Conservation (phyloP, 2,329 filamentous ascomycete genomes). For the Rugonectria rugulosa region DNA sequence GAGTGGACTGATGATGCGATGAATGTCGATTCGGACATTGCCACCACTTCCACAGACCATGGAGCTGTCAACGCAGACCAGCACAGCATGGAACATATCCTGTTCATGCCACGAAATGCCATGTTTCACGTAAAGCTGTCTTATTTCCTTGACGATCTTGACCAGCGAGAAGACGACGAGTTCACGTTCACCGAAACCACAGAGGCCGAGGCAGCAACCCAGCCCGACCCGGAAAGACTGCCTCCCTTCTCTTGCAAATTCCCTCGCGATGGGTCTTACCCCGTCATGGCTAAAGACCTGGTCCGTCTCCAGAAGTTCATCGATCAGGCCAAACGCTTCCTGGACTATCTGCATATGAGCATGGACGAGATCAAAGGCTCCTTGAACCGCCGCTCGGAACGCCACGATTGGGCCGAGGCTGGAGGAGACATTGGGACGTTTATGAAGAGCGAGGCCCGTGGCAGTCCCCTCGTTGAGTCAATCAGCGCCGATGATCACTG, state of each 20-base stretch:
- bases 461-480: conserved; percentile 33
- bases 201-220: too few relatives aligned
- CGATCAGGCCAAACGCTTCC: conserved; percentile 5
- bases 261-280: not conserved
- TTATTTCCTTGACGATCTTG: not conserved
- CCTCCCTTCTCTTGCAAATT: not conserved
- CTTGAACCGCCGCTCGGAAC: conserved; percentile 12
- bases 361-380: conserved; percentile 1
- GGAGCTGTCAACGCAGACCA: too few relatives aligned
- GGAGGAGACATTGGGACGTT: not conserved
- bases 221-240: not conserved
- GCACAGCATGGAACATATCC: not conserved
- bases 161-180: too few relatives aligned
- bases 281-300: conserved; percentile 18
- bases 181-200: too few relatives aligned
- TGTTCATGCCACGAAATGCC: not conserved
- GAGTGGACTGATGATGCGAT: not conserved
- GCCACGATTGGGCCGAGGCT: not conserved
- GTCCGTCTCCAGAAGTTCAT: conserved; percentile 20
- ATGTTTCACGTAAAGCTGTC: not conserved
- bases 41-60: not conserved
- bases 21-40: not conserved
- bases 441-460: conserved; percentile 32
- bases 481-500: conserved; percentile 29
- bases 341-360: conserved; percentile 3